Conservation (phyloP, 768 basidiomycete species). For the Suillus subaureus region DNA sequence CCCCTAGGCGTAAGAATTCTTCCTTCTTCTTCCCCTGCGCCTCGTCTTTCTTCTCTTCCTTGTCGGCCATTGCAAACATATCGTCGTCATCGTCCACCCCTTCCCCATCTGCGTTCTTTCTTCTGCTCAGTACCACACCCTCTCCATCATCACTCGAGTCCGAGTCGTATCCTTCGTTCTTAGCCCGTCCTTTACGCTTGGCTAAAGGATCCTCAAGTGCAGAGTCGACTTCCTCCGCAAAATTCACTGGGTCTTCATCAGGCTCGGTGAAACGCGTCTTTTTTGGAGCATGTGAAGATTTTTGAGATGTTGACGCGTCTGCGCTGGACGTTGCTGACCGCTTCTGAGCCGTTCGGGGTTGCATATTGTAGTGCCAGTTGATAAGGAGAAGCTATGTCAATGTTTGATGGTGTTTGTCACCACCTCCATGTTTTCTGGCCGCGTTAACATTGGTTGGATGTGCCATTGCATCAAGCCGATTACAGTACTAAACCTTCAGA, state of each 20-base stretch:
- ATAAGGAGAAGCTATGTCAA: not conserved
- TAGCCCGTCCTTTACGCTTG: constrained; percentile 71
- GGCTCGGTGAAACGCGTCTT: constrained; percentile 83
- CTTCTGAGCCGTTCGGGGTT: constrained; percentile 43
- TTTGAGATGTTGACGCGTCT: constrained; percentile 35
- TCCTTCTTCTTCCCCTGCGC: constrained; percentile 57
- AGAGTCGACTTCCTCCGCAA: constrained; percentile 77
- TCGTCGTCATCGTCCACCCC: constrained; percentile 69
- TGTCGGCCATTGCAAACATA: constrained; percentile 75
- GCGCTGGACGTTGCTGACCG: constrained; percentile 41
- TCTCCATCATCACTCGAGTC: constrained; percentile 95
- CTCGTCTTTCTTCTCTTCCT: constrained; percentile 53
- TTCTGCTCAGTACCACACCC: constrained; percentile 85
- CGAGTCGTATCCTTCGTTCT: constrained; percentile 88
- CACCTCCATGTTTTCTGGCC: not conserved
- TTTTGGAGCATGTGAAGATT: constrained; percentile 43
- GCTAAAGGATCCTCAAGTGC: constrained; percentile 68
- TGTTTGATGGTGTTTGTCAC: constrained; percentile 26
- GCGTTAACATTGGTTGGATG: not conserved
- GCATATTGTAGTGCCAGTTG: constrained; percentile 30
- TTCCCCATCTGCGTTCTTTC: constrained; percentile 51
- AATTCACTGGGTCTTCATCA: constrained; percentile 70
- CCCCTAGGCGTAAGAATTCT: constrained; percentile 82
- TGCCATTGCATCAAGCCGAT: not conserved
- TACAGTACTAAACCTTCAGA: not conserved